Percentiles rank a stretch among this genome's conserved stretches.
Conservation (phyloP, 208 protist genomes). For the Acanthamoeba triangularis region DNA sequence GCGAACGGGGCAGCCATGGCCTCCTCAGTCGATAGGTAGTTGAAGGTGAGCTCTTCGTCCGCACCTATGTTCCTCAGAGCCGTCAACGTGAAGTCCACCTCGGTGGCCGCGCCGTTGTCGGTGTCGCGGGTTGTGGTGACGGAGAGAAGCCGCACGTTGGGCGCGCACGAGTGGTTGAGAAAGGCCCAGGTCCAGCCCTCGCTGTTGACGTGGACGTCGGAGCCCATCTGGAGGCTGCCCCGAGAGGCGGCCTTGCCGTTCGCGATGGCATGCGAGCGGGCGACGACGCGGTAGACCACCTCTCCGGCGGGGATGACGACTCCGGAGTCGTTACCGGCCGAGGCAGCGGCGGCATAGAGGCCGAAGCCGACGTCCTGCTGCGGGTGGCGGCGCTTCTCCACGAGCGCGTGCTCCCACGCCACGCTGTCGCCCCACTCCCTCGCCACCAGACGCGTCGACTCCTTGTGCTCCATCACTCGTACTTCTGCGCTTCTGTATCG, state of each 20-base stretch:
- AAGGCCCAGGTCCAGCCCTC: slow-evolving; percentile 62
- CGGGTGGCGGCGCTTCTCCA: slow-evolving; percentile 57
- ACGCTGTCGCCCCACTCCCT: neutral
- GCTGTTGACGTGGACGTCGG: slow-evolving; percentile 53
- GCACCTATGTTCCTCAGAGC: neutral
- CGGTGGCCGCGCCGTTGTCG: neutral
- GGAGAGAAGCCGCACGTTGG: slow-evolving; percentile 21
- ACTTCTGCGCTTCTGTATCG: too few species aligned
- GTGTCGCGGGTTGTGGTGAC: neutral
- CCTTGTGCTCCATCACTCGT: slow-evolving; percentile 5
- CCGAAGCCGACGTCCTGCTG: slow-evolving; percentile 53
- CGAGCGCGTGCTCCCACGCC: slow-evolving; percentile 13
- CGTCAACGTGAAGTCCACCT: neutral
- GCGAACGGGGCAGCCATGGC: slow-evolving; percentile 32
- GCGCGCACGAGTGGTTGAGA: slow-evolving; percentile 46
- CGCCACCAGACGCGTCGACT: neutral
- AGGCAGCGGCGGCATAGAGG: neutral
- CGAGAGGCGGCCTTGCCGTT: neutral
- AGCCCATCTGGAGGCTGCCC: slow-evolving; percentile 57
- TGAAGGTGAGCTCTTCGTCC: slow-evolving; percentile 53
- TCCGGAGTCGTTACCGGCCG: neutral
- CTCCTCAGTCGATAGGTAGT: slow-evolving; percentile 44
- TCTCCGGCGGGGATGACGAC: neutral
- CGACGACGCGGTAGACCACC: neutral
- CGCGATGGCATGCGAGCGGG: neutral